phyloP scores from a whole-genome alignment of 768 basidiomycete species.

The Tulasnella sp. region DNA sequence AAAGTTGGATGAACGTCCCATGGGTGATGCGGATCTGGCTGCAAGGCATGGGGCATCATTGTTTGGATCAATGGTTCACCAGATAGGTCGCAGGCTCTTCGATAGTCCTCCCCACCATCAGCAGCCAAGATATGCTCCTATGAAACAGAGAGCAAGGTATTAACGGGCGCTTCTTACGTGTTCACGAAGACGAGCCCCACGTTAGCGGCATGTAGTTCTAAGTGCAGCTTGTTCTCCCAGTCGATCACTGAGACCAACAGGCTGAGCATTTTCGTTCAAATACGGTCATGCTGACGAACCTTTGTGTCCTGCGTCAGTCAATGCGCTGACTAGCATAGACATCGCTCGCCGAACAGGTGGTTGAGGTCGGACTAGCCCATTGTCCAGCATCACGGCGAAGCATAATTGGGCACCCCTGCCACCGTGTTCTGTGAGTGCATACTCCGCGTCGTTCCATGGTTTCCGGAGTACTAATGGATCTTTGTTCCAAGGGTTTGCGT shows the following conservation, averaged over 20 bases:
- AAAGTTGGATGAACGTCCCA: slow-evolving; percentile 22
- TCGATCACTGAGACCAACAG: slow-evolving; percentile 54
- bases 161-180: not conserved
- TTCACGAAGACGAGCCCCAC: slow-evolving; percentile 37
- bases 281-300: slow-evolving; percentile 39
- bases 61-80: slow-evolving; percentile 57
- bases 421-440: slow-evolving; percentile 46
- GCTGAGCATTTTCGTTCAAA: not conserved
- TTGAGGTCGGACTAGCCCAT: slow-evolving; percentile 55
- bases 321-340: slow-evolving; percentile 50
- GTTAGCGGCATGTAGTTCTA: slow-evolving; percentile 42
- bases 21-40: slow-evolving; percentile 1
- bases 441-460: slow-evolving; percentile 58
- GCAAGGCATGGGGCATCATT: slow-evolving; percentile 41
- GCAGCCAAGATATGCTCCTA: slow-evolving; percentile 43
- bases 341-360: slow-evolving; percentile 64
- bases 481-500: slow-evolving; percentile 57
- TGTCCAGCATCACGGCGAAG: slow-evolving; percentile 63
- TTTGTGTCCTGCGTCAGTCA: slow-evolving; percentile 59
- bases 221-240: slow-evolving; percentile 58
- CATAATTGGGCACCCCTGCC: slow-evolving; percentile 43
- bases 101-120: slow-evolving; percentile 48
- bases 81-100: slow-evolving; percentile 24
- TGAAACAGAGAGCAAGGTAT: not conserved
- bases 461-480: slow-evolving; percentile 60